Evolutionary conservation across 257 asterid genomes (phyloP).

Genomic region (Handroanthus guayacan): DNA sequence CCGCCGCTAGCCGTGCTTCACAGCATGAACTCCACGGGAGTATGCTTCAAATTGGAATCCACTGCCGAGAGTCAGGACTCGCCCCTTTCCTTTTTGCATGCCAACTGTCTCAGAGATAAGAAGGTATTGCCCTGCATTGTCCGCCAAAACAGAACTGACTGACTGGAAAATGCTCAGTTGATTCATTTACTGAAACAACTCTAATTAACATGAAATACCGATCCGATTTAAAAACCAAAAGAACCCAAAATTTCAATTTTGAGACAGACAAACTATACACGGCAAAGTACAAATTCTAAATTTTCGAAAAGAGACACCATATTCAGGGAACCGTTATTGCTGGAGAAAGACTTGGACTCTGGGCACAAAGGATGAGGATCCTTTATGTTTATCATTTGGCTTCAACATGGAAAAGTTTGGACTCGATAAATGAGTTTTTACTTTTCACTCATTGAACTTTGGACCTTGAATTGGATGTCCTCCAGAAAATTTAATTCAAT

Average conservation of each 20-base stretch:
- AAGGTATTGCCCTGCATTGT: conserved; percentile 74
- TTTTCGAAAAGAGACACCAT: not conserved
- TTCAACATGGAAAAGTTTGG: conserved; percentile 5
- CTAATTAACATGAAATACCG: conserved; percentile 31
- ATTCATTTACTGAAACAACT: conserved; percentile 17
- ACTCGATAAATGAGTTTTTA: not conserved
- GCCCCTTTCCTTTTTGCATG: conserved; percentile 81
- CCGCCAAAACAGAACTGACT: conserved; percentile 42
- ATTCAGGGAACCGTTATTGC: conserved; percentile 23
- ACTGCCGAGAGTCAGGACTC: conserved; percentile 60
- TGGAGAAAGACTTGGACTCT: conserved; percentile 14
- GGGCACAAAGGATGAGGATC: conserved; percentile 16
- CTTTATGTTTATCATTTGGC: conserved; percentile 11
- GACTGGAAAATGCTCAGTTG: conserved; percentile 17
- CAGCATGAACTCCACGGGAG: conserved; percentile 58
- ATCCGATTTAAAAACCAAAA: conserved; percentile 27
- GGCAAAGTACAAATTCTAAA: conserved; percentile 1
- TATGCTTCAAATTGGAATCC: conserved; percentile 90
- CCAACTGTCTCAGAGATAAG: conserved; percentile 92
- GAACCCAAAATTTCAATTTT: conserved; percentile 33
- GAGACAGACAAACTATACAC: not conserved
- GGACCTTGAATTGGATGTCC: not conserved
- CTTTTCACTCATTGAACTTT: not conserved
- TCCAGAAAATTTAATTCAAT: conserved; percentile 25
- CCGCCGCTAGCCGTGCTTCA: conserved; percentile 93